Conservation (phyloP, 1,139 yeast species). For the Kazachstania sp. region DNA sequence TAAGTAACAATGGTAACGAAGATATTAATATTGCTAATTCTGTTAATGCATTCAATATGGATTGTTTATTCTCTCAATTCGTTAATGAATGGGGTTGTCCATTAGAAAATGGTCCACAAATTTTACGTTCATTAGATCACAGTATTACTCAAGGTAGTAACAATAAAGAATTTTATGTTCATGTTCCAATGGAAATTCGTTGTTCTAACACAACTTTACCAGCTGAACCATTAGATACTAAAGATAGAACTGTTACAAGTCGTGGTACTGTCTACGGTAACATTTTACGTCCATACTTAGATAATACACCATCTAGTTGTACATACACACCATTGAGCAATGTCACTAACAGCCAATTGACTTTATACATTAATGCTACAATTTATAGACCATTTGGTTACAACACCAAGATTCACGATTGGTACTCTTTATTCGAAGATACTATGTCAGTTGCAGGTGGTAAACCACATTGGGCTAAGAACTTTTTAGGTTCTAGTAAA, state of each 20-base stretch:
- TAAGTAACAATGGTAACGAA: constrained; percentile 60
- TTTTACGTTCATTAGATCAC: constrained; percentile 53
- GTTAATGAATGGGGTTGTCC: constrained; percentile 98
- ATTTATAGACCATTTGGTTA: constrained; percentile 87
- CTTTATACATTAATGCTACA: constrained; percentile 85
- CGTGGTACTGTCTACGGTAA: constrained; percentile 84
- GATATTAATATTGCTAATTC: constrained; percentile 68
- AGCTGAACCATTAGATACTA: constrained; percentile 34
- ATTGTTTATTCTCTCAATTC: constrained; percentile 86
- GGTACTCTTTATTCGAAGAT: constrained; percentile 80
- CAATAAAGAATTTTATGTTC: constrained; percentile 64
- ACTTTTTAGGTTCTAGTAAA: constrained; percentile 62
- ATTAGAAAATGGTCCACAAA: constrained; percentile 62
- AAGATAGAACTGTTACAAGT: constrained; percentile 37
- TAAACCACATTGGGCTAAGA: constrained; percentile 99
- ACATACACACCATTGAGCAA: constrained; percentile 45
- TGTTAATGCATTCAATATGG: constrained; percentile 88
- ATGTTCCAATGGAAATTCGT: constrained; percentile 92
- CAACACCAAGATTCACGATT: constrained; percentile 63
- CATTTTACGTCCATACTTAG: constrained; percentile 68
- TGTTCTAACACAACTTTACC: constrained; percentile 74
- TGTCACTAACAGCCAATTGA: constrained; percentile 69
- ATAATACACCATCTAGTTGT: constrained; percentile 58
- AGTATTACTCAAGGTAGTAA: constrained; percentile 55
- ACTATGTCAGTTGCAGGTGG: constrained; percentile 74